phyloP scores from a whole-genome alignment of 2,329 filamentous ascomycete species.

The Helotiales sp. region DNA sequence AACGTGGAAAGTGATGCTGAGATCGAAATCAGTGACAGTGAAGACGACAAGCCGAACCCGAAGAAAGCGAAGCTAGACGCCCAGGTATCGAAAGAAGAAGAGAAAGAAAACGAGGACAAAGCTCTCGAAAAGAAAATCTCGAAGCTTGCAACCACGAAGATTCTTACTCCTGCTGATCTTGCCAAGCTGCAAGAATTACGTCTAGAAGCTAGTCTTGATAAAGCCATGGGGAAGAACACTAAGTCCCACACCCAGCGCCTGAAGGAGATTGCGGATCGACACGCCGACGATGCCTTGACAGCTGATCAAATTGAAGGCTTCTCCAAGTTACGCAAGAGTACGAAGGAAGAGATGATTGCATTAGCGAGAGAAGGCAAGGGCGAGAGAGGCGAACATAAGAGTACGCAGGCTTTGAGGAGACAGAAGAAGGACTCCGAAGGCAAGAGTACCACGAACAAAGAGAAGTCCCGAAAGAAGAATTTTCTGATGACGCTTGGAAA shows the following conservation, averaged over 20 bases:
- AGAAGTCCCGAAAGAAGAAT: constrained; percentile 97
- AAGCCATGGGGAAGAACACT: constrained; percentile 55
- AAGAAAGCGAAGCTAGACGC: constrained; percentile 65
- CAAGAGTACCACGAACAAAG: constrained; percentile 96
- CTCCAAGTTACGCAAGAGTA: constrained; percentile 78
- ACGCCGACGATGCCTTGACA: constrained; percentile 86
- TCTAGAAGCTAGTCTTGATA: constrained; percentile 72
- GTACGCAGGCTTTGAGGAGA: constrained; percentile 81
- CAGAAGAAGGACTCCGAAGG: constrained; percentile 86
- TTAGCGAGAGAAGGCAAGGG: constrained; percentile 83
- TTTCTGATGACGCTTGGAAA: constrained; percentile 98
- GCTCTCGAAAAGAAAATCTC: constrained; percentile 55
- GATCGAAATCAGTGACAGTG: constrained; percentile 75
- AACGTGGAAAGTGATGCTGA: constrained; percentile 83
- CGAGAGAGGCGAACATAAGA: constrained; percentile 79
- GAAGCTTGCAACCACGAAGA: constrained; percentile 87
- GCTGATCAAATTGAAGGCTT: constrained; percentile 91
- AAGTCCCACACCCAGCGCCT: constrained; percentile 45
- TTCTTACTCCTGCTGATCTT: constrained; percentile 95
- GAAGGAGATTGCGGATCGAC: constrained; percentile 58
- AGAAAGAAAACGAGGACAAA: constrained; percentile 51
- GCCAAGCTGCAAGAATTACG: constrained; percentile 91
- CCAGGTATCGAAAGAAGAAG: constrained; percentile 46
- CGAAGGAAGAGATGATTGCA: constrained; percentile 87
- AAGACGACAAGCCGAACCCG: constrained; percentile 71